Percentiles rank a stretch among this genome's conserved stretches.
phyloP scores from a whole-genome alignment of 1,139 yeast genomes.

The Suhomyces yuchorum region DNA sequence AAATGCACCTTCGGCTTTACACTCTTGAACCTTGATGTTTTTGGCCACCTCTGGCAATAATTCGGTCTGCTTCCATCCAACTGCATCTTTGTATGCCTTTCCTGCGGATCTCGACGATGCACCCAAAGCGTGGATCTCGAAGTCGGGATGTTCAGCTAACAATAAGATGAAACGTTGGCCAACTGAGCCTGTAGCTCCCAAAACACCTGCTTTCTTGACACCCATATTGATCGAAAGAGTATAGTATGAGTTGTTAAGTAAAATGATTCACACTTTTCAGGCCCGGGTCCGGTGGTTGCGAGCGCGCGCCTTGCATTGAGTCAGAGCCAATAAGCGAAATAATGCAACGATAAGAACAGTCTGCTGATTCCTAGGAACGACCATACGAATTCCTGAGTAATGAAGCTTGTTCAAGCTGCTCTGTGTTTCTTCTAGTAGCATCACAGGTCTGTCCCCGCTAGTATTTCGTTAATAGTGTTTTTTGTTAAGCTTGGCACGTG shows the following conservation, averaged over 20 bases:
- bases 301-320: slow-evolving; percentile 3
- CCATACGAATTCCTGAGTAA: no score
- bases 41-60: slow-evolving; percentile 72
- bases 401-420: no score
- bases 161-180: slow-evolving; percentile 94
- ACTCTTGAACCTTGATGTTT: slow-evolving; percentile 68
- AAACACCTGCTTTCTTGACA: slow-evolving; percentile 72
- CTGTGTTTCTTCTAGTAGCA: no score
- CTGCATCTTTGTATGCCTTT: slow-evolving; percentile 79
- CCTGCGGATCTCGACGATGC: slow-evolving; percentile 97
- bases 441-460: no score
- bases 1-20: slow-evolving; percentile 70
- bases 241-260: neutral
- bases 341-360: neutral
- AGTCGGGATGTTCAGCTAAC: slow-evolving; percentile 85
- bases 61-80: slow-evolving; percentile 92
- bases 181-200: slow-evolving; percentile 97
- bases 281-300: slow-evolving; percentile 13
- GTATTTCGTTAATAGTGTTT: no score
- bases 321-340: slow-evolving; percentile 1
- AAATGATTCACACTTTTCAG: slow-evolving; percentile 12
- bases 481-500: no score
- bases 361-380: no score
- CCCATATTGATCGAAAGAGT: slow-evolving; percentile 9
- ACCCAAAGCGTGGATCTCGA: slow-evolving; percentile 81